Percentiles rank a stretch among this genome's conserved stretches.
Evolutionary conservation across 2,329 filamentous ascomycete genomes (phyloP).

Genomic region (Paecilomyces formosus): DNA sequence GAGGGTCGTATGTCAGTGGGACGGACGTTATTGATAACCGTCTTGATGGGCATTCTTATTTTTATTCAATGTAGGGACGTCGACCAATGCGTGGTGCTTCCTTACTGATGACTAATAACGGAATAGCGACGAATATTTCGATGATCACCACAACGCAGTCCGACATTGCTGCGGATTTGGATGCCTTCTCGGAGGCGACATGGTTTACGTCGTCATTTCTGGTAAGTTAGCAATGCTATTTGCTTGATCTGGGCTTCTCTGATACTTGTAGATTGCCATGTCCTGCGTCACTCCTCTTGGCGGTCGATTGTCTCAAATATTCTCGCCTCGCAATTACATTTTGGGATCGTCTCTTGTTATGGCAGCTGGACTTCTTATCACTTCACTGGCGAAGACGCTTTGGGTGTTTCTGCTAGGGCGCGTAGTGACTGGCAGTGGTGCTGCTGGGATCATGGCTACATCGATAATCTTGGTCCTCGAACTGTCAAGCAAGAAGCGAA

Average conservation of each 20-base stretch:
- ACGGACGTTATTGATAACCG: conserved; percentile 9
- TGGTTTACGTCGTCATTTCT: conserved; percentile 80
- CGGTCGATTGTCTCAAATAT: conserved; percentile 66
- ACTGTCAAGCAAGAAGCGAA: conserved; percentile 56
- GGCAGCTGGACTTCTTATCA: conserved; percentile 56
- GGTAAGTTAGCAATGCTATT: conserved; percentile 20
- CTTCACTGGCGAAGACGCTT: conserved; percentile 54
- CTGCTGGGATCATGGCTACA: conserved; percentile 64
- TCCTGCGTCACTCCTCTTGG: conserved; percentile 59
- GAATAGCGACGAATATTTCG: conserved; percentile 60
- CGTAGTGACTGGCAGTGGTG: conserved; percentile 60
- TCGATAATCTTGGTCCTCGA: conserved; percentile 71
- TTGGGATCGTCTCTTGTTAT: conserved; percentile 54
- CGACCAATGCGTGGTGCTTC: neutral
- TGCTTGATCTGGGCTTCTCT: neutral
- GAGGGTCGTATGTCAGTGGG: neutral
- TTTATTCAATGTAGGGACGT: conserved; percentile 15
- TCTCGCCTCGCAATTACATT: conserved; percentile 60
- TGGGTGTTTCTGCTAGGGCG: conserved; percentile 61
- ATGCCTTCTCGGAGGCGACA: conserved; percentile 63
- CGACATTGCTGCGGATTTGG: conserved; percentile 64
- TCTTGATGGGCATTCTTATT: conserved; percentile 18
- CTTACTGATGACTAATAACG: neutral
- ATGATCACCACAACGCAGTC: conserved; percentile 77
- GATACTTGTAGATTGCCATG: conserved; percentile 46